Percentiles rank a stretch among this genome's conserved stretches.
Conservation (phyloP, 257 asterid genomes). For the Jasminum sambac region DNA sequence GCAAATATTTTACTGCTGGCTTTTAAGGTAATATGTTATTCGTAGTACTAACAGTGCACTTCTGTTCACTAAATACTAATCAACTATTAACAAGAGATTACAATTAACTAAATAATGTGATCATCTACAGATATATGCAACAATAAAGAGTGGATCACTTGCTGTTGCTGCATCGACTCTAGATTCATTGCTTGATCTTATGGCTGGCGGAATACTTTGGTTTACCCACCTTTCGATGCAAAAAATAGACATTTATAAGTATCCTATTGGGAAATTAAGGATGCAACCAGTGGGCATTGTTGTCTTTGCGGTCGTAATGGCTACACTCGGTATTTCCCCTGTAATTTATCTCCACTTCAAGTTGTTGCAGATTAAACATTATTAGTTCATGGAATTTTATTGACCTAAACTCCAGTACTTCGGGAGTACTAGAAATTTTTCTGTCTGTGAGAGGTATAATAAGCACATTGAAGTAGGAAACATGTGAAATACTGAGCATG, state of each 20-base stretch:
- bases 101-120: background rate
- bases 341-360: background rate
- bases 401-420: too few relatives aligned
- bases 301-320: conserved; percentile 91
- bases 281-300: conserved; percentile 96
- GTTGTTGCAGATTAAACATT: too few relatives aligned
- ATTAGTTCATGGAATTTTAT: too few relatives aligned
- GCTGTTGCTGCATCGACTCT: conserved; percentile 97
- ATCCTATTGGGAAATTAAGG: conserved; percentile 93
- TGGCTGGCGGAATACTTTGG: conserved; percentile 98
- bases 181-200: conserved; percentile 91
- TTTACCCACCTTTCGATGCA: conserved; percentile 83
- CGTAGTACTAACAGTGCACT: background rate
- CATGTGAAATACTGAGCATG: too few relatives aligned
- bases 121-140: conserved; percentile 63
- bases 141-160: conserved; percentile 72
- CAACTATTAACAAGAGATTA: too few relatives aligned
- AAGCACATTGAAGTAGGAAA: too few relatives aligned
- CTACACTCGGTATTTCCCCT: conserved; percentile 72
- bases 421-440: too few relatives aligned
- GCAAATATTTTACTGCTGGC: conserved; percentile 69
- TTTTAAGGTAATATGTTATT: conserved; percentile 55
- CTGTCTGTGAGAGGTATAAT: background rate
- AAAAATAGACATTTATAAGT: conserved; percentile 72
- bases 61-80: too few relatives aligned